Evolutionary conservation across 1,284 basidiomycete genomes (phyloP), one percentile per base, ranked within the genome.

Genomic region (Coniferiporia sulphurascens): DNA sequence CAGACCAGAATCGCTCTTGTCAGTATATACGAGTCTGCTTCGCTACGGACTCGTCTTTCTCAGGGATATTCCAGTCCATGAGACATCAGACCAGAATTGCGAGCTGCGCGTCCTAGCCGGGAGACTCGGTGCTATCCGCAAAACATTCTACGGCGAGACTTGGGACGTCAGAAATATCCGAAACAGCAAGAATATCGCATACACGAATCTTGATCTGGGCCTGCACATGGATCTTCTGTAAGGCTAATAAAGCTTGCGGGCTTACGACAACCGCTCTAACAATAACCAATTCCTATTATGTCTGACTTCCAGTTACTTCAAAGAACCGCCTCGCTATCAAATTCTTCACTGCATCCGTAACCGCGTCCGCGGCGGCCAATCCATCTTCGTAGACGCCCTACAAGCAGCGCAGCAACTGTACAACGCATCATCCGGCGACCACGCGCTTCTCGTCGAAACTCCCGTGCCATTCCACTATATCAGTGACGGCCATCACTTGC

Each of bases 171-270:
- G 86, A 72, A 91, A 86, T 63, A 70, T 91, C 48, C 74, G 74
- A 50, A 78, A 90, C 60, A 91, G 89, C 65, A 84, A 82, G 65
- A 99, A 99, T 72, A 93, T 99, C 62, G 96, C 96, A 1, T 98
- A 98, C 71, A 99, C 96, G 5, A 89, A 94, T 71, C 78, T 97
- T 17, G 84, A 93, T 66, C 78, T 99, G 1, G 95, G 90, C 0
- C 71, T 96, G 19, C 96, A 98, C 70, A 94, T 95, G 89, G 95
- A 98, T 74, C 75, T 97, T 0, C 72, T 91, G 92, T 95, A 66
- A 65, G 91, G 27, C 27, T 27, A 27, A 27, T 27, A 27, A 27
- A 5, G 27, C 27, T 27, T 27, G 27, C 27, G 27, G 27, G 27
- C 27, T 27, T 27, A 27, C 27, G 27, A 27, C 27, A 27, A 27